These are phyloP conservation scores for Kluyveromyces siamensis DNA, from an alignment of 805 yeast species.

Conservation along the genomic window DNA sequence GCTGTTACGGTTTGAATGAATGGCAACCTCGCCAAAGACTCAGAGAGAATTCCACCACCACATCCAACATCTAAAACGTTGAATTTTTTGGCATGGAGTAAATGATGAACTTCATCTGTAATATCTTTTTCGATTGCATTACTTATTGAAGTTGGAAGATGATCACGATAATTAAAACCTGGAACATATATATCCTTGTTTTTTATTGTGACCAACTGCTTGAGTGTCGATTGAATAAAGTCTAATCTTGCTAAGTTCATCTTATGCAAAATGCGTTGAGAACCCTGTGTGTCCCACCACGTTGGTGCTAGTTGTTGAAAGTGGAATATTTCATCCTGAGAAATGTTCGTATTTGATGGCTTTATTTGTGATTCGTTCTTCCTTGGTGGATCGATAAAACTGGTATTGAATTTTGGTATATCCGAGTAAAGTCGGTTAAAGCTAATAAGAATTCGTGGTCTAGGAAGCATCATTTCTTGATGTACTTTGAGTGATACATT, in stretches of 20 bases:
- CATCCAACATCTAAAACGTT: constrained; percentile 85
- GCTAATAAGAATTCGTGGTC: not conserved
- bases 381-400: not conserved
- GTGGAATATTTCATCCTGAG: constrained; percentile 61
- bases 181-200: constrained; percentile 54
- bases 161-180: constrained; percentile 54
- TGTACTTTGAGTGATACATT: too few species aligned
- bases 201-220: constrained; percentile 18
- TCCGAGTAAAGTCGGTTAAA: not conserved
- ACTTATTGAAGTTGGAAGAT: constrained; percentile 53
- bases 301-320: constrained; percentile 79
- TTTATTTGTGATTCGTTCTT: not conserved
- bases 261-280: constrained; percentile 87
- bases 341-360: constrained; percentile 11
- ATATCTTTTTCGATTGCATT: constrained; percentile 45
- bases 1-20: constrained; percentile 62
- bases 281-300: constrained; percentile 98
- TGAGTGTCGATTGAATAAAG: constrained; percentile 59
- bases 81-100: constrained; percentile 29
- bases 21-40: constrained; percentile 71
- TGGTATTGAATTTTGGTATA: not conserved
- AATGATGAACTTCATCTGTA: constrained; percentile 29
- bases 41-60: constrained; percentile 95
- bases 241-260: constrained; percentile 90
- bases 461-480: not conserved